Evolutionary conservation across 176 grass and related monocot genomes (phyloP).

Genomic region (Hordeum marinum): DNA sequence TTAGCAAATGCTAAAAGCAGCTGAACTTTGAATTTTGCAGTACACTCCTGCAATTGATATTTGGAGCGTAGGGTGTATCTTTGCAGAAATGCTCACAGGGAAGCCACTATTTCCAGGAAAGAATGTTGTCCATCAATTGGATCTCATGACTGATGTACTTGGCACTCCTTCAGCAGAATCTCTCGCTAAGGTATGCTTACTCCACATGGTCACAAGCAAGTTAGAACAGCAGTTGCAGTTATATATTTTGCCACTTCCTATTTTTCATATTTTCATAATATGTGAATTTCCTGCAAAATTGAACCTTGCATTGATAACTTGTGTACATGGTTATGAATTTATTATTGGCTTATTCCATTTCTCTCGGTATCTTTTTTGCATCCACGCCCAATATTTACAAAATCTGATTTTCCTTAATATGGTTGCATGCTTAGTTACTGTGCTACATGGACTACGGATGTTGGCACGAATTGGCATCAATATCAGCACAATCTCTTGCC

Average conservation of each 20-base stretch:
- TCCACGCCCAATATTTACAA: background rate
- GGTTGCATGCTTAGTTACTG: background rate
- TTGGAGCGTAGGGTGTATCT: constrained; percentile 94
- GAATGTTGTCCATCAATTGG: constrained; percentile 94
- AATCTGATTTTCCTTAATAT: background rate
- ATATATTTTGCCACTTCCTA: background rate
- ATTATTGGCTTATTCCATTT: constrained; percentile 6
- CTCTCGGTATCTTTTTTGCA: background rate
- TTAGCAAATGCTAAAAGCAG: background rate
- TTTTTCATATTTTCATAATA: background rate
- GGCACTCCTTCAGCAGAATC: constrained; percentile 85
- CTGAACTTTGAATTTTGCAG: constrained; percentile 47
- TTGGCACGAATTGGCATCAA: background rate
- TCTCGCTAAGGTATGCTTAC: constrained; percentile 52
- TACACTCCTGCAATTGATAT: constrained; percentile 94
- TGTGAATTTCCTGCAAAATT: background rate
- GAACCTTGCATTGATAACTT: background rate
- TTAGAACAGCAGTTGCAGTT: background rate
- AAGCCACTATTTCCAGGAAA: constrained; percentile 93
- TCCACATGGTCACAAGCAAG: background rate
- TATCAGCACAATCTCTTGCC: background rate
- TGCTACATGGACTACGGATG: background rate
- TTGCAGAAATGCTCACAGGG: constrained; percentile 86
- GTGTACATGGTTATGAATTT: background rate
- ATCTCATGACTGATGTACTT: constrained; percentile 91